A percentile compares a stretch with the other conserved stretches of the same genome.
Evolutionary conservation across 148 eudicot genomes (phyloP).

Genomic region (Chenopodium quinoa): DNA sequence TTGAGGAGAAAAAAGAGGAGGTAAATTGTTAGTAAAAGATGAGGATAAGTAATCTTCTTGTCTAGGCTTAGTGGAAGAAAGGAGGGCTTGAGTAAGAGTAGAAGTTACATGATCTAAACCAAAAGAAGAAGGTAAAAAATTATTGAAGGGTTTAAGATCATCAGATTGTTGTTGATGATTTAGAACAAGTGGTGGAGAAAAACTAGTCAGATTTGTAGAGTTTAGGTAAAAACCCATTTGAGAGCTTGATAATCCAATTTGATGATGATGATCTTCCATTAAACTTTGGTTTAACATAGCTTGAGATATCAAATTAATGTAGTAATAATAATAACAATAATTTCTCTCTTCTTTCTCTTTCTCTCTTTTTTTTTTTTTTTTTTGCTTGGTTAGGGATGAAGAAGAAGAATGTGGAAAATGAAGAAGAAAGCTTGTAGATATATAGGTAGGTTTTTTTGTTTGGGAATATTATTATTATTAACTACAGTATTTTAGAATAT

Average conservation of each 20-base stretch:
- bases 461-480: neutral
- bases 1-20: constrained; percentile 50
- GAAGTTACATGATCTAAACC: constrained; percentile 21
- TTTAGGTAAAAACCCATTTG: constrained; percentile 49
- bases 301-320: neutral
- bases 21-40: constrained; percentile 25
- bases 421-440: neutral
- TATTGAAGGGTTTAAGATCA: constrained; percentile 25
- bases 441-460: constrained; percentile 19
- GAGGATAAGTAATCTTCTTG: constrained; percentile 22
- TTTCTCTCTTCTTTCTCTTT: neutral
- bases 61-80: constrained; percentile 29
- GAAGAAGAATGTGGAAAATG: constrained; percentile 4
- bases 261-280: constrained; percentile 36
- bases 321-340: too few species aligned
- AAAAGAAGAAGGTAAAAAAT: constrained; percentile 28
- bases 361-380: constrained; percentile 9
- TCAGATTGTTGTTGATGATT: constrained; percentile 13
- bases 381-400: neutral
- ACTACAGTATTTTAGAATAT: neutral
- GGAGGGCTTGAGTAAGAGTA: constrained; percentile 21
- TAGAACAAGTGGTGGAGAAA: constrained; percentile 2
- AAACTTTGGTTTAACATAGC: constrained; percentile 51
- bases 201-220: constrained; percentile 29
- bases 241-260: constrained; percentile 30